Base-by-base conservation (phyloP, 352 stramenopile genomes). In the Phytophthora rubi region DNA sequence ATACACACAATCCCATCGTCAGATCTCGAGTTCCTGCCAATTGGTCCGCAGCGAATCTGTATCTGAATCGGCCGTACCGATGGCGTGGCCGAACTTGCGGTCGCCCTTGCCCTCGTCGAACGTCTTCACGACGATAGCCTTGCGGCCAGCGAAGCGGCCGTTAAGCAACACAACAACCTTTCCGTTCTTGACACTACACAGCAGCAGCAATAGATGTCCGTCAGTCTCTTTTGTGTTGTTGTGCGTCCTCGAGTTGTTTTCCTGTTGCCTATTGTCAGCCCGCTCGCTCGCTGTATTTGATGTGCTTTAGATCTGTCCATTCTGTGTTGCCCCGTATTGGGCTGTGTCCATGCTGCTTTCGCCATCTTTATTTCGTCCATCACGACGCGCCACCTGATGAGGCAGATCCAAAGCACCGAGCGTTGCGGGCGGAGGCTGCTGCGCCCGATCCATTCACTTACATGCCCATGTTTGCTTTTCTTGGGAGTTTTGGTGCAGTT, bases 91-190 rank as follows among this genome's bases (percentile, higher is more conserved):
- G 83, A 99, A 99, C 77, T 98, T 98, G 86, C 98, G 97, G 81
- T 99, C 95, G 58, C 82, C 90, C 59, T 86, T 94, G 71, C 97
- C 97, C 67, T 99, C 96, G 76, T 99, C 98, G 80, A 97, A 98
- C 64, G 97, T 98, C 92, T 99, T 99, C 53, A 99, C 97, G 63
- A 99, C 97, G 62, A 99, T 97, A 70, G 97, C 98, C 90, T 99
- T 99, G 84, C 98, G 97, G 79, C 98, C 98, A 65, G 98, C 98
- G 82, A 99, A 99, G 76, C 97, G 96, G 80, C 98, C 98, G 73
- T 98, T 97, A 78, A 99, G 91, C 81, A 99, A 83, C 76, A 99
- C 96, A 77, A 99, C 98, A 83, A 99, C 97, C 86, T 99, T 99
- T 96, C 98, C 98, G 77, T 90, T 96, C 90, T 99, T 99, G 77